phyloP scores from a whole-genome alignment of 805 yeast species.

The Ogataea angusta region DNA sequence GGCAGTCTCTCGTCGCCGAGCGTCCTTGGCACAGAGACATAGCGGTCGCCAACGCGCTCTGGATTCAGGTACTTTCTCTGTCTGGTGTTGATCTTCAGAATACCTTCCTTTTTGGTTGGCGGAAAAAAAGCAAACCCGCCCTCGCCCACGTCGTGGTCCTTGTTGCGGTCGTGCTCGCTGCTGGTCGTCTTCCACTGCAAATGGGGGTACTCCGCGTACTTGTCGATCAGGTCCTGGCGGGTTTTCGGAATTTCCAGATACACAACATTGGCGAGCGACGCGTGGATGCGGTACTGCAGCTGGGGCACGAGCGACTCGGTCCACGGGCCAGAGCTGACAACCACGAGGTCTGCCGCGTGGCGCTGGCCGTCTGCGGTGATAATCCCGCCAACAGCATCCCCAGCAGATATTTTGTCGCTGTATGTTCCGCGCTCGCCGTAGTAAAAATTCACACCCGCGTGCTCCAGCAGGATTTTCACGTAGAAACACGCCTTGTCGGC shows the following conservation, averaged over 20 bases:
- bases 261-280: slow-evolving; percentile 22
- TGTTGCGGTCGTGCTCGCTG: slow-evolving; percentile 16
- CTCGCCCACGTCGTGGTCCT: slow-evolving; percentile 10
- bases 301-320: slow-evolving; percentile 18
- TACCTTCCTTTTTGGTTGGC: slow-evolving; percentile 16
- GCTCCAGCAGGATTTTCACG: slow-evolving; percentile 14
- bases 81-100: slow-evolving; percentile 15
- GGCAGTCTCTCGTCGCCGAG: slow-evolving; percentile 16
- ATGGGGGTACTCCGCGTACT: slow-evolving; percentile 23
- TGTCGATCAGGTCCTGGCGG: slow-evolving; percentile 22
- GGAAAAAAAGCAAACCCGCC: slow-evolving; percentile 20
- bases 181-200: slow-evolving; percentile 16
- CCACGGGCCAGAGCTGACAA: slow-evolving; percentile 24
- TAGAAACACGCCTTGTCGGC: slow-evolving; percentile 20
- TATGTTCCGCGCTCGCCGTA: slow-evolving; percentile 19
- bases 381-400: slow-evolving; percentile 20
- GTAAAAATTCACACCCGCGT: slow-evolving; percentile 20
- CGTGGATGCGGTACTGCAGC: slow-evolving; percentile 16
- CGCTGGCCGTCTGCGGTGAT: slow-evolving; percentile 23
- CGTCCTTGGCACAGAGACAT: slow-evolving; percentile 11
- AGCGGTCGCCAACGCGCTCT: slow-evolving; percentile 4
- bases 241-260: slow-evolving; percentile 20
- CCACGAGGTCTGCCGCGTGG: slow-evolving; percentile 20
- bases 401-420: slow-evolving; percentile 5
- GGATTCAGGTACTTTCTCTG: slow-evolving; percentile 15